Conservation (phyloP, 495 filamentous ascomycete genomes). For the Pseudoneurospora amorphoporcata region DNA sequence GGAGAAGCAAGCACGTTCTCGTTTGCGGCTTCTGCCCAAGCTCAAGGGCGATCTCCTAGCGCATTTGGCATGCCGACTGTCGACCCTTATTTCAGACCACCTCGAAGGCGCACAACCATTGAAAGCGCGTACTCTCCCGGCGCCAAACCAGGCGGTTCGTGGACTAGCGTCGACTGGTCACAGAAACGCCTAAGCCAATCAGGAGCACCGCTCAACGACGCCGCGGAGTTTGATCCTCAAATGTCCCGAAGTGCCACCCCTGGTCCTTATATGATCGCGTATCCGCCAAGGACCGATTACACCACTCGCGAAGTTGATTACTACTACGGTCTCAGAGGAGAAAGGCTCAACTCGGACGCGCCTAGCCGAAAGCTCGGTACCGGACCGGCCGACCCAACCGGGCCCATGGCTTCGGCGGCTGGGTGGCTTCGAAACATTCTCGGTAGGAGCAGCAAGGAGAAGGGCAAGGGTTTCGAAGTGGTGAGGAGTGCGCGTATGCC, state of each 20-base stretch:
- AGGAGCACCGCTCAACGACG: constrained; percentile 18
- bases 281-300: constrained; percentile 61
- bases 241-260: constrained; percentile 32
- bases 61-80: constrained; percentile 39
- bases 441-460: constrained; percentile 76
- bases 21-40: constrained; percentile 45
- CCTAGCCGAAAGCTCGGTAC: constrained; percentile 80
- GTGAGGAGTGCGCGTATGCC: constrained; percentile 73
- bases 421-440: constrained; percentile 79
- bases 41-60: constrained; percentile 27
- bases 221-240: constrained; percentile 30
- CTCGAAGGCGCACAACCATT: constrained; percentile 51
- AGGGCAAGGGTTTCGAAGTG: constrained; percentile 90
- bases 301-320: constrained; percentile 88
- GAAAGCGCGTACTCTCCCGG: constrained; percentile 38
- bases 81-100: constrained; percentile 79
- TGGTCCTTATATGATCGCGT: constrained; percentile 22
- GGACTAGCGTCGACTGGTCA: constrained; percentile 41
- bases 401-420: constrained; percentile 74
- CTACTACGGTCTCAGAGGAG: constrained; percentile 84
- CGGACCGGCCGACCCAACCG: constrained; percentile 88
- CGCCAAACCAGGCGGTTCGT: constrained; percentile 31
- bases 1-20: constrained; percentile 61
- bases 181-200: constrained; percentile 34
- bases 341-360: constrained; percentile 69